phyloP scores from a whole-genome alignment of 257 asterid species.

The Gynochthodes officinalis region DNA sequence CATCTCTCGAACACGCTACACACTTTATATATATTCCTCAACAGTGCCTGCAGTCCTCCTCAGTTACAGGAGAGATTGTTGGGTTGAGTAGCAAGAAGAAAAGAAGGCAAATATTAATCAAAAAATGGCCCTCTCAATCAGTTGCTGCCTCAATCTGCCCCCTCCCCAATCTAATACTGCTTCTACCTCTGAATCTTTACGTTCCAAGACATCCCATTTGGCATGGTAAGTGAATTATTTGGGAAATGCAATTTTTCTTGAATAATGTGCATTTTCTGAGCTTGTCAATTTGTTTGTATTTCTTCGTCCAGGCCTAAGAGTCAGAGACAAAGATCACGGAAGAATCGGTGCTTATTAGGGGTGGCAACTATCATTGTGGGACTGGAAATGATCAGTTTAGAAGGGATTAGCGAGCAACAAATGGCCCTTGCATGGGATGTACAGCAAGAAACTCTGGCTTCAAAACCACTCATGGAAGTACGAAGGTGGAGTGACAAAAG shows the following conservation, averaged over 20 bases:
- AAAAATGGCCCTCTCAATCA: slow-evolving; percentile 45
- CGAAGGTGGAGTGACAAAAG: slow-evolving; percentile 65
- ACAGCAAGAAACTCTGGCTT: slow-evolving; percentile 20
- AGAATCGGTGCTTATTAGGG: slow-evolving; percentile 27
- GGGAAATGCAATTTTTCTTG: too few species aligned
- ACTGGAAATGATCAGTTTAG: slow-evolving; percentile 30
- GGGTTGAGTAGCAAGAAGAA: neutral
- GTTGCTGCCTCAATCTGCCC: slow-evolving; percentile 41
- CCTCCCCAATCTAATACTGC: slow-evolving; percentile 25
- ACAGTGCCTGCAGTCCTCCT: neutral
- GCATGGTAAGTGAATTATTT: slow-evolving; percentile 29
- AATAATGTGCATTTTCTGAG: neutral
- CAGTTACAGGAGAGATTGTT: neutral
- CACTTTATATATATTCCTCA: neutral
- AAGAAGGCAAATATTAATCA: neutral
- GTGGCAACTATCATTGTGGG: slow-evolving; percentile 46
- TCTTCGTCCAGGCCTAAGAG: slow-evolving; percentile 27
- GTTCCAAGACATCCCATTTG: slow-evolving; percentile 23
- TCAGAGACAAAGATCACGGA: slow-evolving; percentile 39
- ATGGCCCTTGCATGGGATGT: slow-evolving; percentile 32
- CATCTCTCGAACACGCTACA: slow-evolving; percentile 4
- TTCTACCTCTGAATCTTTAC: slow-evolving; percentile 21
- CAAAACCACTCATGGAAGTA: too few species aligned
- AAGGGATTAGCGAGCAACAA: slow-evolving; percentile 1
- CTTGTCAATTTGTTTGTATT: too few species aligned